These are phyloP conservation scores for Curvularia sp. DNA, from an alignment of 2,329 filamentous ascomycete species.

Conservation along the genomic window DNA sequence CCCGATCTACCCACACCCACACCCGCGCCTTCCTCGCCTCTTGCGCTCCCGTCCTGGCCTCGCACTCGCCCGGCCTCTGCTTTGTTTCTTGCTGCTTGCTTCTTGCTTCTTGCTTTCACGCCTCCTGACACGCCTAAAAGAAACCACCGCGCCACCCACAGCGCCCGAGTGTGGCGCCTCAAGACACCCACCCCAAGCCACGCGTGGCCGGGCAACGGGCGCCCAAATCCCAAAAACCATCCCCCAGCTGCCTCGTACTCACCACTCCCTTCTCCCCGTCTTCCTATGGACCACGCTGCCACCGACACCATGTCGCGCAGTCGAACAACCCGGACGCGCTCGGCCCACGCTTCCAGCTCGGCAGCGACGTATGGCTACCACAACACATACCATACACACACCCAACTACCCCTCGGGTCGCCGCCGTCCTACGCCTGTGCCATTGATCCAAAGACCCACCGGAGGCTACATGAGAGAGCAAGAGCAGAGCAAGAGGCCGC, in stretches of 20 bases:
- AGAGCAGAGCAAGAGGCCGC: constrained; percentile 28
- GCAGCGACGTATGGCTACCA: constrained; percentile 50
- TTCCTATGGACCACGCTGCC: background rate
- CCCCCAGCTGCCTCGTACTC: background rate
- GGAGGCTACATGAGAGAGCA: constrained; percentile 33
- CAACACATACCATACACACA: constrained; percentile 53
- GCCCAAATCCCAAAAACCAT: background rate
- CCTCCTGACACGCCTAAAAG: constrained; percentile 8
- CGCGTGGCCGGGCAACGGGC: constrained; percentile 12
- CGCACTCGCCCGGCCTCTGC: background rate
- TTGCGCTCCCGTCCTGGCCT: background rate
- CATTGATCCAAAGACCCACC: constrained; percentile 30
- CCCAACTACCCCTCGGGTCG: constrained; percentile 33
- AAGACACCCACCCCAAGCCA: constrained; percentile 25
- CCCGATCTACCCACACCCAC: constrained; percentile 6
- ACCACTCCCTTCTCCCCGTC: background rate
- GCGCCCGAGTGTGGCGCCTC: constrained; percentile 17
- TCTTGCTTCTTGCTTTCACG: constrained; percentile 10
- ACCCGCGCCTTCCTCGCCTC: constrained; percentile 7
- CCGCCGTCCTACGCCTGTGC: constrained; percentile 47
- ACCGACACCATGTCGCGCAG: constrained; percentile 15
- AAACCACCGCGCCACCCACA: constrained; percentile 12
- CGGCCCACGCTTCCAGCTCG: constrained; percentile 26
- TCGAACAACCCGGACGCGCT: constrained; percentile 24
- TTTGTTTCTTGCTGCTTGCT: constrained; percentile 3